Percentiles rank a stretch among this genome's conserved stretches.
Conservation (phyloP, 768 basidiomycete species). For the Rhodotorula taiwanensis region DNA sequence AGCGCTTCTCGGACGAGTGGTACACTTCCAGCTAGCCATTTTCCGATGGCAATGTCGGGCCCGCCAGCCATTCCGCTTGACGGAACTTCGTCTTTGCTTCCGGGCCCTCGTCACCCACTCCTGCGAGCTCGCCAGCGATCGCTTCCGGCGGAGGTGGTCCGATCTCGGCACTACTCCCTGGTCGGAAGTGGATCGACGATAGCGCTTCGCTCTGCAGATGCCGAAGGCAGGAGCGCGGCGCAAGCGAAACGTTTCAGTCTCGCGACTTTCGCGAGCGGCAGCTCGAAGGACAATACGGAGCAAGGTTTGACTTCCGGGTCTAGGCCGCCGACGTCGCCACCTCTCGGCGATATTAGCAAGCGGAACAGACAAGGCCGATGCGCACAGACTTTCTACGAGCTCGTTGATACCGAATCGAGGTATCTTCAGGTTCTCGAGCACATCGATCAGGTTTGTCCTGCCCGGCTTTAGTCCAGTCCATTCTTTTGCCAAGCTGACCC, state of each 20-base stretch:
- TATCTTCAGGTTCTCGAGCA: slow-evolving; percentile 36
- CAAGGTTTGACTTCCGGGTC: slow-evolving; percentile 33
- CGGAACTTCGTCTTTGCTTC: neutral
- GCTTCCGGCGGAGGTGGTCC: slow-evolving; percentile 19
- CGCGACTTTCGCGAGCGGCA: slow-evolving; percentile 33
- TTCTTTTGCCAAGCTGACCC: too few species aligned
- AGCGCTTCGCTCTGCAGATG: neutral
- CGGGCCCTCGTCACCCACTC: neutral
- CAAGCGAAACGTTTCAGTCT: slow-evolving; percentile 29
- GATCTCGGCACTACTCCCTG: slow-evolving; percentile 19
- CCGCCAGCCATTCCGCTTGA: too few species aligned
- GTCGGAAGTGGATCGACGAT: slow-evolving; percentile 1
- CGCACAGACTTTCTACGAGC: slow-evolving; percentile 34
- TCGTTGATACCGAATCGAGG: slow-evolving; percentile 37
- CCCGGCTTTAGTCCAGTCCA: too few species aligned
- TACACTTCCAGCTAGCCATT: too few species aligned
- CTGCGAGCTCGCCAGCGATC: slow-evolving; percentile 12
- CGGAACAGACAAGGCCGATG: slow-evolving; percentile 30
- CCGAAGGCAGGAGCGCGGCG: neutral
- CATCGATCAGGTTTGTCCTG: slow-evolving; percentile 33
- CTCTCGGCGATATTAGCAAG: slow-evolving; percentile 12
- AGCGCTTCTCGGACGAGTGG: too few species aligned
- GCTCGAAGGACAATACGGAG: too few species aligned
- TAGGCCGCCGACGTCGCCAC: slow-evolving; percentile 24
- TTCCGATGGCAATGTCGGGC: too few species aligned